phyloP scores from a whole-genome alignment of 169 alveolate species.

The Plasmodium gonderi region DNA sequence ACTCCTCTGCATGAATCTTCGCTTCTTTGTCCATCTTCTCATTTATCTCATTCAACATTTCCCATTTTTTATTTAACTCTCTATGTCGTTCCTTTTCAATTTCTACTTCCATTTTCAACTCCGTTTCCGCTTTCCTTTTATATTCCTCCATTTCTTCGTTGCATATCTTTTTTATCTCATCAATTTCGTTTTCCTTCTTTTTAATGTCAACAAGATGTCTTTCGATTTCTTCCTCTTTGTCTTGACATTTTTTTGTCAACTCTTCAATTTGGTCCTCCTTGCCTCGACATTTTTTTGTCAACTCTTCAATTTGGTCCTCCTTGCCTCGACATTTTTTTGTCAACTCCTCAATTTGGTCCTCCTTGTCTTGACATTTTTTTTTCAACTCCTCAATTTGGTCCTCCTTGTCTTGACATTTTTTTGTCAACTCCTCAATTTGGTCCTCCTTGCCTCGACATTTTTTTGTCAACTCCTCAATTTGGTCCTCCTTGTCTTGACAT shows the following conservation, averaged over 20 bases:
- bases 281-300: neutral
- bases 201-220: neutral
- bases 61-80: neutral
- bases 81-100: neutral
- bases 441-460: slow-evolving; percentile 19
- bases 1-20: neutral
- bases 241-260: slow-evolving; percentile 3
- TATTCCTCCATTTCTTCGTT: neutral
- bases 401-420: neutral
- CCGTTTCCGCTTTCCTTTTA: neutral
- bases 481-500: neutral
- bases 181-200: slow-evolving; percentile 6
- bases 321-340: neutral
- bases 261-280: slow-evolving; percentile 20
- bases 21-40: neutral
- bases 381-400: neutral
- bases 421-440: neutral
- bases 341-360: neutral
- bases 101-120: neutral
- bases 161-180: neutral
- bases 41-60: neutral
- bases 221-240: slow-evolving; percentile 6
- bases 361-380: neutral
- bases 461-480: slow-evolving; percentile 12
- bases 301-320: slow-evolving; percentile 19